Evolutionary conservation across 768 basidiomycete genomes (phyloP), one percentile per base, ranked within the genome.

Genomic region (Psilocybe cyanescens): DNA sequence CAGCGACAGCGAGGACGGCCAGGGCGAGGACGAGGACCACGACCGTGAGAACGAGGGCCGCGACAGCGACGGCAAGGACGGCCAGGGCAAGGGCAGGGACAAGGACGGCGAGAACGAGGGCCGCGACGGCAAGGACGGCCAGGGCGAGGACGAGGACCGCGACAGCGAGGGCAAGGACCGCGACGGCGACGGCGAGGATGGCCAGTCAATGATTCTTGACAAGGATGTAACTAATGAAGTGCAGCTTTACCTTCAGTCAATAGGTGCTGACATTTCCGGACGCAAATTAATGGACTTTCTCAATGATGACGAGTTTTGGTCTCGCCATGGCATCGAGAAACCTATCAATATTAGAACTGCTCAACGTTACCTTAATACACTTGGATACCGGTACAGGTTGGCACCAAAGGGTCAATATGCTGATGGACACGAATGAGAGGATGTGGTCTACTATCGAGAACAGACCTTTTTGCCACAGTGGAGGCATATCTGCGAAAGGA

Each of bases 401-500:
- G 28, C 65, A 30, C 61, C 53, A 31, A 70, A 54, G 63, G 78
- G 0, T 72, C 79, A 62, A 19, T 19, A 19, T 19, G 19, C 19
- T 19, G 19, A 19, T 19, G 19, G 19, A 19, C 19, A 19, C 1
- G 74, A 79, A 49, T 63, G 73, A 0, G 62, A 61, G 0, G 77
- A 78, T 63, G 74, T 81, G 0, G 74, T 77, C 0, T 41, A 57
- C 2, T 78, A 80, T 49, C 66, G 68, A 0, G 59, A 76, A 16
- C 35, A 69, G 0, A 24, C 31, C 0, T 79, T 75, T 65, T 41
- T 75, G 17, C 70, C 67, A 8, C 29, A 39, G 28, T 68, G 63
- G 65, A 63, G 19, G 19, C 1, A 1, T 1, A 19, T 19, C 19
- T 19, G 19, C 1, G 19, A 61, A 9, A 4, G 7, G 16, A 5